Conservation (phyloP, 768 basidiomycete genomes). For the Tylopilus intermedius region DNA sequence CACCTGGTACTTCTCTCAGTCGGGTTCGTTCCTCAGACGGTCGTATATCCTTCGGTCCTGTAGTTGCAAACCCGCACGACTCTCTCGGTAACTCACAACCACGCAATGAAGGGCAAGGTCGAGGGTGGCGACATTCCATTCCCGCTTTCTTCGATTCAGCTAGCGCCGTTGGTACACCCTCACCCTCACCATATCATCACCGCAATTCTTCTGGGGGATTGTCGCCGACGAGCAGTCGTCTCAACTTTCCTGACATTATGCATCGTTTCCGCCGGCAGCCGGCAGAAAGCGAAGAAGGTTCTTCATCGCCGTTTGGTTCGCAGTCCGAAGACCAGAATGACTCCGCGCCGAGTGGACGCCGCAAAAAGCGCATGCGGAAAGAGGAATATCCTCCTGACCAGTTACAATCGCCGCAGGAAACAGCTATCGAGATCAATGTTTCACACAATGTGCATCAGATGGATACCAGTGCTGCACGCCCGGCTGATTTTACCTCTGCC, state of each 20-base stretch:
- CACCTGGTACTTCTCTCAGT: constrained; percentile 37
- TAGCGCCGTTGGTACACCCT: constrained; percentile 37
- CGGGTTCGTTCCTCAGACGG: constrained; percentile 43
- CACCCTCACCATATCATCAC: constrained; percentile 29
- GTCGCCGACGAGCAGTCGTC: constrained; percentile 43
- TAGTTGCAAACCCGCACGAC: constrained; percentile 41
- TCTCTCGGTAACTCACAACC: constrained; percentile 45
- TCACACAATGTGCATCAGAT: constrained; percentile 4
- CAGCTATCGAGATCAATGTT: constrained; percentile 9
- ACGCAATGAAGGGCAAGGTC: constrained; percentile 36
- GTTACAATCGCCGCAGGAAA: constrained; percentile 15
- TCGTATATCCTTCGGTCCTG: constrained; percentile 55
- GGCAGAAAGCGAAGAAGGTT: constrained; percentile 45
- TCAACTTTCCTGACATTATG: constrained; percentile 36
- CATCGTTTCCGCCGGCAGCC: constrained; percentile 32
- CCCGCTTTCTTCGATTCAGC: constrained; percentile 25
- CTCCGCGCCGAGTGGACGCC: constrained; percentile 19
- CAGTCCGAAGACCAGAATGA: constrained; percentile 39
- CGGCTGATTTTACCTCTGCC: constrained; percentile 1
- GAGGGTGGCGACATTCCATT: constrained; percentile 27
- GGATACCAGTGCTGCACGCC: constrained; percentile 3
- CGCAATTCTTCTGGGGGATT: constrained; percentile 27
- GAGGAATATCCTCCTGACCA: constrained; percentile 26
- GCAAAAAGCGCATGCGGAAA: constrained; percentile 7
- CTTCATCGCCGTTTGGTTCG: constrained; percentile 43